Base-by-base conservation (phyloP, 805 yeast species). In the Cyberlindnera misumaiensis region DNA sequence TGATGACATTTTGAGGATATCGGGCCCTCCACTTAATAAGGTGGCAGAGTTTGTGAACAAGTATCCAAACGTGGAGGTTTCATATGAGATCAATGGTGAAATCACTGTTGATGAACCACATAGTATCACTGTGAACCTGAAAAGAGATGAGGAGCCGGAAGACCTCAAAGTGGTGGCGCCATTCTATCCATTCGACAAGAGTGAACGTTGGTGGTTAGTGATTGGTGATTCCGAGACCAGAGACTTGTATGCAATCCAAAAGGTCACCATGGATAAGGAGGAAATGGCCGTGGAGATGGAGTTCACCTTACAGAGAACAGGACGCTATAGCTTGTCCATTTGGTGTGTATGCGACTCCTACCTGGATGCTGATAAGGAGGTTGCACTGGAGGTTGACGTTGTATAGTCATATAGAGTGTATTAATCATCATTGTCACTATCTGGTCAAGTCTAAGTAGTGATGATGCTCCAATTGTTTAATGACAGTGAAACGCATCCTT, bases 341-440 rank as follows among this genome's bases (percentile, higher is more conserved):
- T 89, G 95, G 95, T 79, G 90, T 53, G 74, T 89, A 56, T 83
- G 96, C 62, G 97, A 89, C 52, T 80, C 95, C 0, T 90, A 89
- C 51, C 53, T 86, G n/a, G 97, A 89, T 55, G 94, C 88, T 3
- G 98, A 90, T 56, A 85, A 84, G 57, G 96, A 90, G 61, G 71
- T 80, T 17, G 58, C 66, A 10, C 64, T 83, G 35, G 73, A 69
- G 18, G 53, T 80, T 4, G 65, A 70, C 4, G 77, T 70, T 15
- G 51, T 55, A 22, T 20, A 20, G 24, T 20, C 24, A 6, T 8
- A 20, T 20, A n/a, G n/a, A n/a, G n/a, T n/a, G n/a, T n/a, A n/a
- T n/a, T n/a, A n/a, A n/a, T n/a, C n/a, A n/a, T n/a, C n/a, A n/a
- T n/a, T n/a, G n/a, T n/a, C n/a, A n/a, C n/a, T n/a, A n/a, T n/a